Base-by-base conservation (phyloP, 2,329 filamentous ascomycete genomes). In the Microcyclospora tardicrescens region DNA sequence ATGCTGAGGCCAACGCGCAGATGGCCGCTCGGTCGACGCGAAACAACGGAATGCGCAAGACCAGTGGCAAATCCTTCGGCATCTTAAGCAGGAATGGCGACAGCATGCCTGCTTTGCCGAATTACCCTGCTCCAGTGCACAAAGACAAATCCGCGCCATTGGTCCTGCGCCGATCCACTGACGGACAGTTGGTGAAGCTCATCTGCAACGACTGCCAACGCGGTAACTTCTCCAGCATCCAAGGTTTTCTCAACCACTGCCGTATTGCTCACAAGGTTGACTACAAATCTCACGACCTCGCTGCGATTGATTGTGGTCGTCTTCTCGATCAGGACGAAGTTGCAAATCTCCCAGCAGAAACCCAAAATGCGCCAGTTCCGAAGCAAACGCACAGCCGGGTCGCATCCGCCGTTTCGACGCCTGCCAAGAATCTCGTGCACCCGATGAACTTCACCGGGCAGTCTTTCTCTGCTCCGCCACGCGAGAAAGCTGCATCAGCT, bases 181-280 rank as follows among this genome's bases (percentile, higher is more conserved):
- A 96, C 61, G 84, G 84, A 40, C 72, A 84, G 55, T 78, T 80
- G 47, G 89, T 96, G 47, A 93, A 93, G 62, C 72, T 96, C 35
- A 81, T 93, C 46, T 98, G 91, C 66, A 65, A 65, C 32, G 82
- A 91, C 59, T 96, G 91, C 61, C 73, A 85, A 36, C 75, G 89
- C 46, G 84, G 85, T 58, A 84, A 95, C 60, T 96, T 96, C 56
- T 87, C 82, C 40, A 96, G 87, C 64, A 93, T 87, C 0, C 91
- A 96, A 61, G 91, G 91, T n/a, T 96, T 96, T 63, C 91, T 98
- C 65, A 98, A 98, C 57, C 91, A 98, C 58, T 96, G 89, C 59
- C 85, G 91, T 41, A 96, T 98, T 52, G 86, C 87, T 16, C 91
- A 98, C 63, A 83, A 81, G 57, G 75, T 84, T 42, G 86, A 93